Percentiles rank a stretch among this genome's conserved stretches.
Conservation (phyloP, 768 basidiomycete species). For the Kwoniella bestiolae region DNA sequence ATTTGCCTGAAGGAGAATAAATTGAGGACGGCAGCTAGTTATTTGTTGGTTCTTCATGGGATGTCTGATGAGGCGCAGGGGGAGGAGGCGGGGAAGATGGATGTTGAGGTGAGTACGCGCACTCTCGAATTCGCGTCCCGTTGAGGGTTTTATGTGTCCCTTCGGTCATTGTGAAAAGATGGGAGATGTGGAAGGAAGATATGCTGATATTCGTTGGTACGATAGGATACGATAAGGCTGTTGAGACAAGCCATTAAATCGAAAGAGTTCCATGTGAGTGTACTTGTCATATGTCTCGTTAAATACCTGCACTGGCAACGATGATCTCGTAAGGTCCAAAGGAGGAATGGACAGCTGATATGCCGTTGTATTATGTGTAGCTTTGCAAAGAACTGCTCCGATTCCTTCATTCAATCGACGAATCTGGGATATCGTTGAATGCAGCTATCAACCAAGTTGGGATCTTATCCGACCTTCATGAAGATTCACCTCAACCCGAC, state of each 20-base stretch:
- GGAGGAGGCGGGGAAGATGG: conserved; percentile 45
- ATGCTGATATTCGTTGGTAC: conserved; percentile 1
- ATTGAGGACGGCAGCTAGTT: conserved; percentile 85
- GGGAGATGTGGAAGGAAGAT: not conserved
- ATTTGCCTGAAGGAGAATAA: conserved; percentile 61
- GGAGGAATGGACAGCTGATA: too few species aligned
- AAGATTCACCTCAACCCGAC: not conserved
- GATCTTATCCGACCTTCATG: conserved; percentile 3
- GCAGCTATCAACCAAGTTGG: conserved; percentile 38
- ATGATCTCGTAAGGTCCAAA: not conserved
- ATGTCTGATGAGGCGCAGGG: conserved; percentile 77
- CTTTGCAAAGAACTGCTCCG: conserved; percentile 88
- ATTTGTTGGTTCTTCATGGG: conserved; percentile 89
- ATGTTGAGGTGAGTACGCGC: conserved; percentile 57
- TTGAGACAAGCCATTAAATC: conserved; percentile 74
- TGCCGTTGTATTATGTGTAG: conserved; percentile 46
- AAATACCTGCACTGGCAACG: not conserved
- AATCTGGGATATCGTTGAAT: conserved; percentile 64
- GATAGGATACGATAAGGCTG: conserved; percentile 76
- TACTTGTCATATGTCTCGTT: not conserved
- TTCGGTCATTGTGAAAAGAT: too few species aligned
- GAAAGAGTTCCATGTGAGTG: conserved; percentile 70
- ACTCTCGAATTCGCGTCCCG: too few species aligned
- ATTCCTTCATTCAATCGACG: conserved; percentile 90
- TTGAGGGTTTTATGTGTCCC: too few species aligned